Evolutionary conservation across 805 yeast species (phyloP).

Genomic region (Myxozyma neglecta): DNA sequence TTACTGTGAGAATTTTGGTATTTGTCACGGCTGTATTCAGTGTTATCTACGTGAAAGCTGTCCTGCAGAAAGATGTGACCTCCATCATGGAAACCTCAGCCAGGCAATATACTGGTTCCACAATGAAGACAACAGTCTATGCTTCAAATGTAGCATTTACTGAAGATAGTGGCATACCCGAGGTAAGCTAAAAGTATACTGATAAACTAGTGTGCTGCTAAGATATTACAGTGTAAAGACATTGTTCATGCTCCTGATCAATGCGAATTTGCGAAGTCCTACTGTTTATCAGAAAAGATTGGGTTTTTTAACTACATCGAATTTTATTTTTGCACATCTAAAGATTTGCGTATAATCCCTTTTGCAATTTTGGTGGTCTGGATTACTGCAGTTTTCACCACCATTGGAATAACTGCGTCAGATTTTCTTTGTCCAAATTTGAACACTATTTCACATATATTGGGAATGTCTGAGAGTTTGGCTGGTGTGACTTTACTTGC

Average conservation of each 20-base stretch:
- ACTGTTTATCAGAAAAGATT: slow-evolving; percentile 23
- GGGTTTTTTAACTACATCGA: slow-evolving; percentile 31
- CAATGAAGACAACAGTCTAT: too few relatives aligned
- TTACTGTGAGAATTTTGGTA: neutral
- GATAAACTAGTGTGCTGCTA: neutral
- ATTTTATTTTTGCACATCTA: slow-evolving; percentile 31
- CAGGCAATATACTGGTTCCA: too few relatives aligned
- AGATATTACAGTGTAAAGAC: slow-evolving; percentile 17
- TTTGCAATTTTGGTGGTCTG: slow-evolving; percentile 33
- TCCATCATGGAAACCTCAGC: neutral
- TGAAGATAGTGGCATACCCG: neutral
- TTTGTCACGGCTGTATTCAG: neutral
- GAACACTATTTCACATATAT: slow-evolving; percentile 58
- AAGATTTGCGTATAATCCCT: slow-evolving; percentile 11
- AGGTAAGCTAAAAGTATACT: neutral
- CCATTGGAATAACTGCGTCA: slow-evolving; percentile 77
- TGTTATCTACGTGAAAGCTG: neutral
- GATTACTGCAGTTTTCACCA: slow-evolving; percentile 52
- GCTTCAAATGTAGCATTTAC: neutral
- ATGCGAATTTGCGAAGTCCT: slow-evolving; percentile 30
- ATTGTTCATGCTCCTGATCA: slow-evolving; percentile 22
- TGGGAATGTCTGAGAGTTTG: slow-evolving; percentile 69
- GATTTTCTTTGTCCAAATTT: slow-evolving; percentile 80
- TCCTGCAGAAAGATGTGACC: neutral
- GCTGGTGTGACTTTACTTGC: slow-evolving; percentile 82